Conservation (phyloP, 2,329 filamentous ascomycete genomes). For the Zasmidium angulare region DNA sequence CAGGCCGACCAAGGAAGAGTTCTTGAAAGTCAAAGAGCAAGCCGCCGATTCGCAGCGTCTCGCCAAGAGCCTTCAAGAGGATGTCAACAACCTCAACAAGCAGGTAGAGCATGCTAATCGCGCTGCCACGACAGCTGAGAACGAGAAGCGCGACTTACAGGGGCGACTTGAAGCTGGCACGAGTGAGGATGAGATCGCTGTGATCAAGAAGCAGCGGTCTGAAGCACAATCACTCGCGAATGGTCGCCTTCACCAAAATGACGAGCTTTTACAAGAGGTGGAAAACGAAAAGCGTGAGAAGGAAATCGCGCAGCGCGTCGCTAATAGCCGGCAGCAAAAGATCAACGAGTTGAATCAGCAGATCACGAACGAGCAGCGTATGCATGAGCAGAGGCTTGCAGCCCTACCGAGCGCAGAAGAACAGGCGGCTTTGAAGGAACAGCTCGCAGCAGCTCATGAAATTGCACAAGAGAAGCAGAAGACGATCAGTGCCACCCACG, state of each 20-base stretch:
- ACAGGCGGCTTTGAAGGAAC: background rate
- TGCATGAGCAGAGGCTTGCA: background rate
- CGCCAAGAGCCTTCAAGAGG: background rate
- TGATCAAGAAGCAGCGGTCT: background rate
- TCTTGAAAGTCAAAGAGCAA: background rate
- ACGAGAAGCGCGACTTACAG: background rate
- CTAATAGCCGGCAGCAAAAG: background rate
- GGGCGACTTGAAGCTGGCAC: background rate
- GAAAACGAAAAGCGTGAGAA: background rate
- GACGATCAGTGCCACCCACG: slow-evolving; percentile 1
- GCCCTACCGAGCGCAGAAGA: background rate
- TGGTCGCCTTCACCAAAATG: background rate
- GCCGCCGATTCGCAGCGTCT: background rate
- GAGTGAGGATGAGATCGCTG: background rate
- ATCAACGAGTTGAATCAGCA: slow-evolving; percentile 2
- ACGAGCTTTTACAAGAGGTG: slow-evolving; percentile 3
- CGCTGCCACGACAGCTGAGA: background rate
- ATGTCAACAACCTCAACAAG: background rate
- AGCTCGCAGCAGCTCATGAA: background rate
- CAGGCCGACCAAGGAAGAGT: background rate
- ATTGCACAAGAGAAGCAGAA: background rate
- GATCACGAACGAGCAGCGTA: background rate
- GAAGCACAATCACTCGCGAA: background rate
- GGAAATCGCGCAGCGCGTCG: background rate
- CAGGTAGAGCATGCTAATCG: too few species aligned